A percentile compares a stretch with the other conserved stretches of the same genome.
Evolutionary conservation across 495 filamentous ascomycete genomes (phyloP).

Genomic region (Staphylotrichum longicolle): DNA sequence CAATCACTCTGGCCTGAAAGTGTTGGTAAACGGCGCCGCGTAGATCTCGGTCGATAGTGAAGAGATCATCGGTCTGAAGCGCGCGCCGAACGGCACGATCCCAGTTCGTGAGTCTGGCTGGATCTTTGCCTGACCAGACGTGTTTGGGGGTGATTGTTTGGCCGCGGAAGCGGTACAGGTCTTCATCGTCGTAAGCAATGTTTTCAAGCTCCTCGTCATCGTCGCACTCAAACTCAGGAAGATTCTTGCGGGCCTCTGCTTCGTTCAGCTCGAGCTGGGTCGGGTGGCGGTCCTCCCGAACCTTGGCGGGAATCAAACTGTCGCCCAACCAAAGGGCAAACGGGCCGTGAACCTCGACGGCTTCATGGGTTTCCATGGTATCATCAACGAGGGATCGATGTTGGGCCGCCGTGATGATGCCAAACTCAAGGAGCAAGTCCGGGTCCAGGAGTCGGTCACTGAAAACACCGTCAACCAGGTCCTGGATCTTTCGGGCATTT

Average conservation of each 20-base stretch:
- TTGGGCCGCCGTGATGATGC: conserved; percentile 62
- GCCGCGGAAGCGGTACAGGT: conserved; percentile 36
- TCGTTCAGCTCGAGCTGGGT: conserved; percentile 32
- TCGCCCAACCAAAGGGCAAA: conserved; percentile 65
- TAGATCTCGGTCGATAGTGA: conserved; percentile 30
- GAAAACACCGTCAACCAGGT: conserved; percentile 50
- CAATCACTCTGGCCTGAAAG: conserved; percentile 38
- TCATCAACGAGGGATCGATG: conserved; percentile 58
- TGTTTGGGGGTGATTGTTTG: conserved; percentile 34
- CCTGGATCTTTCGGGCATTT: conserved; percentile 40
- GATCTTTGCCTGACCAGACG: conserved; percentile 38
- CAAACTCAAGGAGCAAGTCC: conserved; percentile 45
- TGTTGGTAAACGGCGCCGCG: conserved; percentile 44
- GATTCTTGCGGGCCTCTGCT: conserved; percentile 22
- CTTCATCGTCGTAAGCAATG: conserved; percentile 43
- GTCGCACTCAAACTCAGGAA: conserved; percentile 40
- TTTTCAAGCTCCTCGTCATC: conserved; percentile 39
- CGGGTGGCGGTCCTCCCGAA: conserved; percentile 20
- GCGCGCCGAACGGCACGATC: conserved; percentile 13
- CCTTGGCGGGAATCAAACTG: conserved; percentile 32
- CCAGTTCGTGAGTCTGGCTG: conserved; percentile 21
- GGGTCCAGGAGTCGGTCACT: conserved; percentile 49
- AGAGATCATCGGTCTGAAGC: conserved; percentile 32
- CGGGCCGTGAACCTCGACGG: conserved; percentile 41
- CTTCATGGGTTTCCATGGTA: conserved; percentile 47